A percentile compares a stretch with the other conserved stretches of the same genome.
Evolutionary conservation across 208 protist genomes (phyloP).

Genomic region (Wallacemonas sp.): DNA sequence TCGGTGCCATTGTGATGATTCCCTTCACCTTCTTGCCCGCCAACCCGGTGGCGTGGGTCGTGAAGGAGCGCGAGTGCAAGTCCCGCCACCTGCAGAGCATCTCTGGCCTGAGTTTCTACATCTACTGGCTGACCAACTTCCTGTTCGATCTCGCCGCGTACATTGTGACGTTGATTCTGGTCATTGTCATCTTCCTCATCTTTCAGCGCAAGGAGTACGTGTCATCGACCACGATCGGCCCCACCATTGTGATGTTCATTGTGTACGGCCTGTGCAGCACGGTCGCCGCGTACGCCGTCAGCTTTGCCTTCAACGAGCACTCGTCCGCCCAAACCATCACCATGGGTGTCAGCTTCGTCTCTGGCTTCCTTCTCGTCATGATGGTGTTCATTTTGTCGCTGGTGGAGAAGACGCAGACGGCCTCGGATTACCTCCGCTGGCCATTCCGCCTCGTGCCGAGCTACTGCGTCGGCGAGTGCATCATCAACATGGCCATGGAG

Average conservation of each 20-base stretch:
- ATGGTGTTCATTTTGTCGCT: constrained; percentile 32
- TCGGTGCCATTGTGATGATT: constrained; percentile 36
- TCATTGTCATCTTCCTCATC: constrained; percentile 32
- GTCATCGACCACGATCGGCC: constrained; percentile 16
- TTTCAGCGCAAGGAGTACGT: constrained; percentile 45
- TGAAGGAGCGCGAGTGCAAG: constrained; percentile 50
- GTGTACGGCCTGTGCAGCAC: constrained; percentile 35
- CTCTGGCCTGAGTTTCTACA: constrained; percentile 32
- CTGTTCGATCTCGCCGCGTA: constrained; percentile 34
- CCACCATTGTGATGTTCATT: constrained; percentile 37
- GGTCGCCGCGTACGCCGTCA: constrained; percentile 25
- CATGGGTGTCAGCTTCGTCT: constrained; percentile 43
- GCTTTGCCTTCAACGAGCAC: constrained; percentile 37
- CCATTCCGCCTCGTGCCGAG: constrained; percentile 42
- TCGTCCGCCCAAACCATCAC: constrained; percentile 36
- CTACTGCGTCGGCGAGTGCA: constrained; percentile 55
- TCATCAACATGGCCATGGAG: constrained; percentile 41
- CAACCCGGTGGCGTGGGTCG: constrained; percentile 38
- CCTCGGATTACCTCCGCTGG: constrained; percentile 27
- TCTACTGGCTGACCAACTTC: constrained; percentile 52
- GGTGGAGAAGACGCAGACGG: constrained; percentile 28
- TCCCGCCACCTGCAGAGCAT: constrained; percentile 43
- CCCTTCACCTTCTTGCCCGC: constrained; percentile 40
- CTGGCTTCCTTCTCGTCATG: constrained; percentile 48
- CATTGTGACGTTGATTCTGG: constrained; percentile 25